Evolutionary conservation across 805 yeast genomes (phyloP).

Genomic region (Vanderwaltozyma tropicalis): DNA sequence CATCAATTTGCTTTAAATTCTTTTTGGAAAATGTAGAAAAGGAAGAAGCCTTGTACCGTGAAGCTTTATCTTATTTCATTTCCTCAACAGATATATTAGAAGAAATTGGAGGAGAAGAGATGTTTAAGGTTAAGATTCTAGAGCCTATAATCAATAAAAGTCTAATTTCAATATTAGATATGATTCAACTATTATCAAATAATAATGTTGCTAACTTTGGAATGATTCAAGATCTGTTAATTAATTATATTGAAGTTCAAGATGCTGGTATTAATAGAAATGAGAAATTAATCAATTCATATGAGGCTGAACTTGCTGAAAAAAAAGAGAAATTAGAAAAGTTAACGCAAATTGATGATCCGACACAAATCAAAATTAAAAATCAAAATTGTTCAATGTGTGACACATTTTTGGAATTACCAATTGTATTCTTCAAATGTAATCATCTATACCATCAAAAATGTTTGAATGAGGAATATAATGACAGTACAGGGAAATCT

Average conservation of each 20-base stretch:
- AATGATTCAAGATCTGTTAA: conserved; percentile 54
- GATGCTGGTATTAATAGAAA: conserved; percentile 61
- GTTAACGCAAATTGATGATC: conserved; percentile 29
- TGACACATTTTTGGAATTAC: conserved; percentile 54
- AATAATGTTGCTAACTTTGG: conserved; percentile 63
- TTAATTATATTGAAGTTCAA: conserved; percentile 49
- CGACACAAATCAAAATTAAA: conserved; percentile 39
- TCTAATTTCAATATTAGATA: conserved; percentile 62
- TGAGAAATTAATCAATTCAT: conserved; percentile 52
- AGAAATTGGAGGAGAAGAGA: conserved; percentile 41
- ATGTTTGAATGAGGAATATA: conserved; percentile 49
- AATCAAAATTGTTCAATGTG: conserved; percentile 60
- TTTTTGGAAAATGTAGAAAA: conserved; percentile 48
- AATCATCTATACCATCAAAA: conserved; percentile 77
- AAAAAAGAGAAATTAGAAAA: conserved; percentile 45
- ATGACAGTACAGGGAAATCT: conserved; percentile 8
- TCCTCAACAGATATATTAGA: conserved; percentile 43
- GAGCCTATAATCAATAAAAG: conserved; percentile 41
- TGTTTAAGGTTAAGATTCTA: conserved; percentile 38
- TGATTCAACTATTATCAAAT: conserved; percentile 56
- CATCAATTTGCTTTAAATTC: conserved; percentile 45
- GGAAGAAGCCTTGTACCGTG: conserved; percentile 54
- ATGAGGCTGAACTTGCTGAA: conserved; percentile 53
- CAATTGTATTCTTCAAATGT: conserved; percentile 77
- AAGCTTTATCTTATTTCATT: conserved; percentile 54